These are phyloP conservation scores for Annulohypoxylon moriforme DNA, from an alignment of 495 filamentous ascomycete species.

Conservation along the genomic window DNA sequence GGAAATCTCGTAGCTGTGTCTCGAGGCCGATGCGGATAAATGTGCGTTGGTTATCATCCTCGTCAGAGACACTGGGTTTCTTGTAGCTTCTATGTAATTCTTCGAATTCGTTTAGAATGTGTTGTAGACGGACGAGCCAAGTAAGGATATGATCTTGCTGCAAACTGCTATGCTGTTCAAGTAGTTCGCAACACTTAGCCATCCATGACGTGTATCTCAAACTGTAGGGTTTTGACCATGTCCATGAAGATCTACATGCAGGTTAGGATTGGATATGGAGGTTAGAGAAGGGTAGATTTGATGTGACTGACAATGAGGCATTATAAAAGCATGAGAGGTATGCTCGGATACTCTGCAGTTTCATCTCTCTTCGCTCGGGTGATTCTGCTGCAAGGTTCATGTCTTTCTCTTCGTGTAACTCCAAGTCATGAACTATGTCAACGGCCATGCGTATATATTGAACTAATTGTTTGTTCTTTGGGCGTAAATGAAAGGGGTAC, in stretches of 20 bases:
- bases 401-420: conserved; percentile 52
- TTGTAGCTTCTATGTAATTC: conserved; percentile 43
- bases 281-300: background rate
- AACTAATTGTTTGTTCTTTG: conserved; percentile 55
- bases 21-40: conserved; percentile 58
- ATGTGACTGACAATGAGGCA: conserved; percentile 48
- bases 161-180: conserved; percentile 47
- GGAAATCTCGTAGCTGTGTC: conserved; percentile 54
- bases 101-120: conserved; percentile 53
- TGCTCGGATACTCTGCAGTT: conserved; percentile 53
- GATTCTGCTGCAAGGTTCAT: conserved; percentile 22
- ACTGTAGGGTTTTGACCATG: conserved; percentile 47
- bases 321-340: conserved; percentile 55
- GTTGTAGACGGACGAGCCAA: conserved; percentile 56
- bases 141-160: conserved; percentile 53
- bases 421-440: conserved; percentile 59
- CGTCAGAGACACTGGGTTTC: conserved; percentile 27
- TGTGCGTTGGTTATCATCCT: conserved; percentile 52
- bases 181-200: conserved; percentile 48
- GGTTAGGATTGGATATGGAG: conserved; percentile 1
- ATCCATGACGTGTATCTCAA: conserved; percentile 51
- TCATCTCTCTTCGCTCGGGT: conserved; percentile 28
- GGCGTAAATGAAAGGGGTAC: conserved; percentile 63
- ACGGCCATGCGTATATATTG: conserved; percentile 61
- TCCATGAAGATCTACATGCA: conserved; percentile 44